Evolutionary conservation across 2,329 filamentous ascomycete species (phyloP).

Genomic region (Hirsutella rhossiliensis): DNA sequence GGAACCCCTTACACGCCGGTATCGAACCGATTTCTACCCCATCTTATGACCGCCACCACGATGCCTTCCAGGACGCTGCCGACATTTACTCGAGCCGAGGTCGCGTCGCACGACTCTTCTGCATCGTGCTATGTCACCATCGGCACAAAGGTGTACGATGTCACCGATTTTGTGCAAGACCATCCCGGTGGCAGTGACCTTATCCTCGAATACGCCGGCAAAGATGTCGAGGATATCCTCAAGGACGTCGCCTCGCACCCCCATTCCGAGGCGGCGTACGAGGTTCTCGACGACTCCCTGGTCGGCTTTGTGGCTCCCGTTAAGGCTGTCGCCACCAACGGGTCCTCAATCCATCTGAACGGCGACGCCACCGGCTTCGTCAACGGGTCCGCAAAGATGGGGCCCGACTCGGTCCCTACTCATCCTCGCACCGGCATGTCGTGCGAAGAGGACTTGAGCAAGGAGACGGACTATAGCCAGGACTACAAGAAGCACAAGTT

Average conservation of each 20-base stretch:
- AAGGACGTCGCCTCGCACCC: constrained; percentile 71
- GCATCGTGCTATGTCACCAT: constrained; percentile 91
- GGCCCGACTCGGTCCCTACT: constrained; percentile 15
- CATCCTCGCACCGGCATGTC: constrained; percentile 76
- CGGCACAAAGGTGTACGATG: constrained; percentile 83
- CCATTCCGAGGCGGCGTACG: constrained; percentile 90
- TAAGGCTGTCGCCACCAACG: constrained; percentile 28
- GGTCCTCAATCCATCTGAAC: constrained; percentile 5
- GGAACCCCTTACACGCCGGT: background rate
- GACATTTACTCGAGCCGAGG: constrained; percentile 68
- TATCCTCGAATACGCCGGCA: constrained; percentile 80
- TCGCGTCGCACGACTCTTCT: constrained; percentile 65
- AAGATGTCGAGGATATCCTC: constrained; percentile 74
- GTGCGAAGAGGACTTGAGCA: constrained; percentile 71
- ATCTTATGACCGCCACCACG: constrained; percentile 2
- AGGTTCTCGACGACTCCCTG: constrained; percentile 78
- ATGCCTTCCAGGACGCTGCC: constrained; percentile 80
- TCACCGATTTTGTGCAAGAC: constrained; percentile 80
- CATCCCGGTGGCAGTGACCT: constrained; percentile 86
- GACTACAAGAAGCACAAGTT: constrained; percentile 94
- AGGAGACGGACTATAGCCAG: constrained; percentile 62
- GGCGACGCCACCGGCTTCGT: constrained; percentile 6
- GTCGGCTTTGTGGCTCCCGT: constrained; percentile 66
- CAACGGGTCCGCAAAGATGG: constrained; percentile 15
- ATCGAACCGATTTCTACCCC: background rate